These are phyloP conservation scores for Pilobolus umbonatus DNA, from an alignment of 192 early-diverging fungal genomes.

Conservation along the genomic window DNA sequence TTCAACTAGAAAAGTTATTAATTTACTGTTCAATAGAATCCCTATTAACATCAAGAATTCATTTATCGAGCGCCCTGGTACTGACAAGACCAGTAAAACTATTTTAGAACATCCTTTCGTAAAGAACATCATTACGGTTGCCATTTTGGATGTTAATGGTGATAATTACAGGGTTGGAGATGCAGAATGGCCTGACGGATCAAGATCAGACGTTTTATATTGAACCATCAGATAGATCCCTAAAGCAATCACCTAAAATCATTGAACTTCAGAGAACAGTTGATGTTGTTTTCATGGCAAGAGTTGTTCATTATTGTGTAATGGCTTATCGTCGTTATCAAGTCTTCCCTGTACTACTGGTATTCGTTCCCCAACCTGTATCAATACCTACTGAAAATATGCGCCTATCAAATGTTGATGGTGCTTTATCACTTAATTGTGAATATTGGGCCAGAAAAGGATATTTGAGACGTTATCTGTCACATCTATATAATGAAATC, in stretches of 20 bases:
- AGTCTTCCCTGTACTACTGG: conserved; percentile 3
- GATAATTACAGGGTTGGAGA: conserved; percentile 11
- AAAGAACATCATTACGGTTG: conserved; percentile 10
- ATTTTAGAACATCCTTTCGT: conserved; percentile 12
- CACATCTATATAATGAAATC: too few species aligned
- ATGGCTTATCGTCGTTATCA: conserved; percentile 4
- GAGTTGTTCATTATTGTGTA: conserved; percentile 1
- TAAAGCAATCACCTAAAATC: conserved; percentile 6
- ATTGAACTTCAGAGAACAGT: conserved; percentile 17
- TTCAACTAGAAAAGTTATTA: too few species aligned
- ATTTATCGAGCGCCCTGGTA: too few species aligned
- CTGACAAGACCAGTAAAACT: conserved; percentile 17
- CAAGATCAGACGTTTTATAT: conserved; percentile 16
- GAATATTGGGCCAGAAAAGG: conserved; percentile 3
- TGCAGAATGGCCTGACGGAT: conserved; percentile 12
- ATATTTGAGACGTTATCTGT: too few species aligned
- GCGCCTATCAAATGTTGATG: conserved; percentile 2
- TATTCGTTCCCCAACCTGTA: not conserved
- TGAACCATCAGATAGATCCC: conserved; percentile 5
- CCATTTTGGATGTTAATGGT: conserved; percentile 7
- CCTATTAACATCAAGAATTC: too few species aligned
- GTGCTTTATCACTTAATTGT: conserved; percentile 2
- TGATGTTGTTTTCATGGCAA: not conserved
- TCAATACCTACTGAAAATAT: conserved; percentile 2
- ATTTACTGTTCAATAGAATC: too few species aligned